phyloP scores from a whole-genome alignment of 345 rosid genomes.

The Kandelia obovata region DNA sequence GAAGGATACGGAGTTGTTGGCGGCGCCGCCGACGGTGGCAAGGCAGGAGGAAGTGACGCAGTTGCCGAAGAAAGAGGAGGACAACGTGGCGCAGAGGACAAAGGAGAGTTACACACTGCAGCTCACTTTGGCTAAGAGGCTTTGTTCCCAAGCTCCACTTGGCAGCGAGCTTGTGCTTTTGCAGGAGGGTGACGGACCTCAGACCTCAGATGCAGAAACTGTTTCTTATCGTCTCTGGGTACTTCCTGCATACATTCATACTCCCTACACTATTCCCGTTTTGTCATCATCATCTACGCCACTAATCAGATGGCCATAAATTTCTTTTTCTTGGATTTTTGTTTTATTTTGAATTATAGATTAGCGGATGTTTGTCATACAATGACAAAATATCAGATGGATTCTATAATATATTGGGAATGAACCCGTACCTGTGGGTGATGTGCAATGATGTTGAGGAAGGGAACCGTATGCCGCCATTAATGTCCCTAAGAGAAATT shows the following conservation, averaged over 20 bases:
- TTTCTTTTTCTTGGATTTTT: neutral
- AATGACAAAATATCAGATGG: constrained; percentile 84
- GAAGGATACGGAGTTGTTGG: constrained; percentile 30
- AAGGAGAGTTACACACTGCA: constrained; percentile 69
- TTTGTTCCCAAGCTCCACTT: constrained; percentile 60
- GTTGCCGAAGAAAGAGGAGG: constrained; percentile 18
- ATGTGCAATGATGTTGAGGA: constrained; percentile 77
- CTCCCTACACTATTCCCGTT: neutral
- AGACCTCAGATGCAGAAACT: constrained; percentile 43
- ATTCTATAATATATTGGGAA: constrained; percentile 85
- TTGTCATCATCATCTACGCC: neutral
- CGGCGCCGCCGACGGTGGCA: neutral
- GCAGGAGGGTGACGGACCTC: constrained; percentile 32
- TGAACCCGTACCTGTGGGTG: constrained; percentile 90
- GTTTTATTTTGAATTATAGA: constrained; percentile 32
- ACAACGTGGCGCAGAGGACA: constrained; percentile 39
- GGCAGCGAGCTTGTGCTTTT: constrained; percentile 37
- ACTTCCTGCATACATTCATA: constrained; percentile 1
- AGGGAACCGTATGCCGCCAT: constrained; percentile 62
- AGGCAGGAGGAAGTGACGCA: constrained; percentile 20
- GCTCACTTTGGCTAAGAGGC: constrained; percentile 69
- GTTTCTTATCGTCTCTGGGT: constrained; percentile 94
- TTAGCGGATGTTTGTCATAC: constrained; percentile 86
- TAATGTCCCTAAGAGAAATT: constrained; percentile 62
- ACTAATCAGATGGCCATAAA: neutral